Conservation (phyloP, 2,329 filamentous ascomycete genomes). For the Zalaria sp. region DNA sequence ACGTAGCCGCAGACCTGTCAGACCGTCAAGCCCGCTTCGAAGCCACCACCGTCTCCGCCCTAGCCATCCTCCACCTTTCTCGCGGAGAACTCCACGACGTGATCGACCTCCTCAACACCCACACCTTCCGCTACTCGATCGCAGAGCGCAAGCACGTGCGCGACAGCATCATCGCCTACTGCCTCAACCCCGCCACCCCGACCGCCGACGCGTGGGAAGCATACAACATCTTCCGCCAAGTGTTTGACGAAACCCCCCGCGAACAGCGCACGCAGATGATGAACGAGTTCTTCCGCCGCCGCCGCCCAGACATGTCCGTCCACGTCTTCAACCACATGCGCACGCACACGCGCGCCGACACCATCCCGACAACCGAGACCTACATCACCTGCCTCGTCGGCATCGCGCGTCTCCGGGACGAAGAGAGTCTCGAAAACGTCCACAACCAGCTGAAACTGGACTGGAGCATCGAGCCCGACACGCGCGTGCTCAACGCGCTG, state of each 20-base stretch:
- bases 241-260: conserved; percentile 49
- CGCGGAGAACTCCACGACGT: conserved; percentile 67
- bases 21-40: conserved; percentile 56
- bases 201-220: conserved; percentile 49
- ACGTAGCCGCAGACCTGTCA: conserved; percentile 60
- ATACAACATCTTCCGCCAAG: conserved; percentile 43
- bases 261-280: conserved; percentile 58
- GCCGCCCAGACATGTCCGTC: conserved; percentile 69
- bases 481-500: conserved; percentile 64
- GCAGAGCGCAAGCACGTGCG: conserved; percentile 55
- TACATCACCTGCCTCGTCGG: conserved; percentile 71
- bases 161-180: conserved; percentile 52
- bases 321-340: conserved; percentile 91
- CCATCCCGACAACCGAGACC: conserved; percentile 55
- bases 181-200: conserved; percentile 47
- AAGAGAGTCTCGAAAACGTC: conserved; percentile 55
- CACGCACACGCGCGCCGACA: conserved; percentile 47
- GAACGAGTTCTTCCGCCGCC: conserved; percentile 76
- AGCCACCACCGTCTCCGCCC: conserved; percentile 56
- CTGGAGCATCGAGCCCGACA: conserved; percentile 61
- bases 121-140: conserved; percentile 56
- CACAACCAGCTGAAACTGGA: conserved; percentile 96
- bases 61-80: conserved; percentile 61
- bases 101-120: conserved; percentile 66
- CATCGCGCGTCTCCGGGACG: conserved; percentile 29